Conservation (phyloP, 148 eudicot genomes). For the Rhododendron henanense region DNA sequence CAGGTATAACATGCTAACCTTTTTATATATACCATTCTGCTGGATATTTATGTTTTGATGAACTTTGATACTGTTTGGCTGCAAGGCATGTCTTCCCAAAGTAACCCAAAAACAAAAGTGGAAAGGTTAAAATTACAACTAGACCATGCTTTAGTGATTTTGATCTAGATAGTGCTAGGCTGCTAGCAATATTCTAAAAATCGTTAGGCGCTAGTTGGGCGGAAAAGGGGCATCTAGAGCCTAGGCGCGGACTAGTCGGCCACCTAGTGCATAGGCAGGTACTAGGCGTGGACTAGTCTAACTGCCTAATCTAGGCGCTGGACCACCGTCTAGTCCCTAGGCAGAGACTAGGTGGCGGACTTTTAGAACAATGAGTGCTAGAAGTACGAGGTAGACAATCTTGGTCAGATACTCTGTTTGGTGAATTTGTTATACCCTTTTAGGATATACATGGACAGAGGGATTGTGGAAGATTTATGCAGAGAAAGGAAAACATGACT, state of each 20-base stretch:
- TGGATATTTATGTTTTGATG: neutral
- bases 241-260: neutral
- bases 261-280: too few relatives aligned
- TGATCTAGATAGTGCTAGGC: neutral
- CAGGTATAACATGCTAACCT: neutral
- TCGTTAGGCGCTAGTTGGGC: neutral
- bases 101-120: neutral
- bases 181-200: neutral
- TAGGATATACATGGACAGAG: neutral
- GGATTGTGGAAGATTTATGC: neutral
- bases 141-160: neutral
- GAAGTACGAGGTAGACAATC: neutral
- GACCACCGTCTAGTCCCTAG: too few relatives aligned
- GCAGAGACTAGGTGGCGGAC: neutral
- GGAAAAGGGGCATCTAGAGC: neutral
- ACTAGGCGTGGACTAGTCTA: neutral
- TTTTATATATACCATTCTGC: neutral
- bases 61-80: neutral
- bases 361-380: neutral
- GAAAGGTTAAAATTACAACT: neutral
- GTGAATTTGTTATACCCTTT: neutral
- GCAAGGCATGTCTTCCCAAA: neutral
- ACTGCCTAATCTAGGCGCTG: neutral
- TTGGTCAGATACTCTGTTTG: neutral
- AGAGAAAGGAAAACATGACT: neutral